Evolutionary conservation across 306 rosid species (phyloP).

Genomic region (Sicyos baderoa): DNA sequence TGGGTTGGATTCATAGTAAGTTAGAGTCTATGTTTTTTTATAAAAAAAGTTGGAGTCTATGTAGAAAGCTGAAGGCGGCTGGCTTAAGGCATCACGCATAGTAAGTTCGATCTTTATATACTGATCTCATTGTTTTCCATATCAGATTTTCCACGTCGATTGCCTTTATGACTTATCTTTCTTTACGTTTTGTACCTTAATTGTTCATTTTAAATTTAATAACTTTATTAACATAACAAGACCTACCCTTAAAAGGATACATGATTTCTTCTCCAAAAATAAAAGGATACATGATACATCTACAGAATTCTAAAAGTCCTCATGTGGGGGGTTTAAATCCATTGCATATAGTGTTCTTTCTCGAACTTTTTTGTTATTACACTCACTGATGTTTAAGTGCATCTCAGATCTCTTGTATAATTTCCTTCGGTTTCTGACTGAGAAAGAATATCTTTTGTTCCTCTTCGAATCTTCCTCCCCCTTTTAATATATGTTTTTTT

Average conservation of each 20-base stretch:
- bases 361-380: neutral
- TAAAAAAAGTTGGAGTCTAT: no score
- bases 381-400: neutral
- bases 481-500: neutral
- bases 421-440: constrained; percentile 29
- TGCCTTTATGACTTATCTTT: neutral
- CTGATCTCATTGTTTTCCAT: neutral
- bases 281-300: neutral
- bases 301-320: neutral
- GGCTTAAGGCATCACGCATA: neutral
- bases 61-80: neutral
- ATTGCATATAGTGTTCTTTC: neutral
- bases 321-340: neutral
- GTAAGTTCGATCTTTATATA: neutral
- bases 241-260: neutral
- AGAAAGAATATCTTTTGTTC: neutral
- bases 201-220: no score
- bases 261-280: no score
- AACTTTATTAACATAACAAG: no score
- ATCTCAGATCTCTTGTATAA: neutral
- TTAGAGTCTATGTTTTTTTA: neutral
- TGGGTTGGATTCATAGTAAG: neutral
- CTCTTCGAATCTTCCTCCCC: neutral
- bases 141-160: neutral
- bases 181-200: no score